Conservation (phyloP, 768 basidiomycete species). For the Lentinula guzmanii region DNA sequence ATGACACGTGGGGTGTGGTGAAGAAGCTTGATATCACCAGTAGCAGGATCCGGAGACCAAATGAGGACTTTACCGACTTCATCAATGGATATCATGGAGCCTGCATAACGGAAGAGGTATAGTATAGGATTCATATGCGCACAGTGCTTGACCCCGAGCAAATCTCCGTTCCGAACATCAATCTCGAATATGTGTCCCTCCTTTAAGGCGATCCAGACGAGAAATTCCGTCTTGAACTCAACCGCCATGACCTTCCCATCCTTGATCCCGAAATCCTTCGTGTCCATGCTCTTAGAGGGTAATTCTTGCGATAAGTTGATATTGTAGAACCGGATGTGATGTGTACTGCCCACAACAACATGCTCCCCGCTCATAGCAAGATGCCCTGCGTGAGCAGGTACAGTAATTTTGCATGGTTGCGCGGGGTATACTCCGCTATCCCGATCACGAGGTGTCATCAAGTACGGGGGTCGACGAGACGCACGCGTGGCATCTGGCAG, state of each 20-base stretch:
- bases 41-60: conserved; percentile 46
- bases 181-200: conserved; percentile 85
- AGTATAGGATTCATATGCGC: conserved; percentile 65
- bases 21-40: conserved; percentile 31
- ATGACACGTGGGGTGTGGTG: conserved; percentile 49
- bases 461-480: conserved; percentile 46
- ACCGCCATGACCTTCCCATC: conserved; percentile 70
- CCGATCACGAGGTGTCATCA: conserved; percentile 10
- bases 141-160: conserved; percentile 52
- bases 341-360: conserved; percentile 51
- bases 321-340: conserved; percentile 62
- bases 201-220: conserved; percentile 87
- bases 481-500: conserved; percentile 61
- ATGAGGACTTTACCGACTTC: conserved; percentile 80
- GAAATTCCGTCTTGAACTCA: conserved; percentile 59
- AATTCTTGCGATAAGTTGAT: conserved; percentile 36
- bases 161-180: conserved; percentile 50
- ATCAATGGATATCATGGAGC: conserved; percentile 75
- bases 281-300: conserved; percentile 48
- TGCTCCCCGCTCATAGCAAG: conserved; percentile 47
- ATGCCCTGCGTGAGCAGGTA: conserved; percentile 52
- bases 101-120: conserved; percentile 67
- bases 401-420: conserved; percentile 33
- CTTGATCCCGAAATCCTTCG: conserved; percentile 57
- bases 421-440: neutral